phyloP scores from a whole-genome alignment of 2,329 filamentous ascomycete species.

The Colletotrichum tabaci region DNA sequence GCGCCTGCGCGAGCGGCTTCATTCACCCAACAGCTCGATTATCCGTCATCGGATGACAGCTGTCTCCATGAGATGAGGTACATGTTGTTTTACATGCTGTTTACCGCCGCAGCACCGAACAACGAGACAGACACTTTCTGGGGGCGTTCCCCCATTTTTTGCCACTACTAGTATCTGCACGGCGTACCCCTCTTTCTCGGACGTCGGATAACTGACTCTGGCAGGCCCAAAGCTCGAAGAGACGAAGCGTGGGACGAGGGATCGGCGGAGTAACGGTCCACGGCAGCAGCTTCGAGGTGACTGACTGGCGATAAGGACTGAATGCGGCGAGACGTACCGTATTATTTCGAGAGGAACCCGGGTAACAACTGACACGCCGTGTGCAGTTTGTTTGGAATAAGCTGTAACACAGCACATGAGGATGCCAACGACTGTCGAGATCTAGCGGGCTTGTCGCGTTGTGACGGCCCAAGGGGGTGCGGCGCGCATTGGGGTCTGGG shows the following conservation, averaged over 20 bases:
- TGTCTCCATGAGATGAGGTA: not conserved
- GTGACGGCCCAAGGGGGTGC: slow-evolving; percentile 14
- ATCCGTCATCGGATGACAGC: slow-evolving; percentile 3
- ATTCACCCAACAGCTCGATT: not conserved
- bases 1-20: slow-evolving; percentile 3
- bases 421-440: slow-evolving; percentile 19
- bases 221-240: slow-evolving; percentile 29
- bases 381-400: slow-evolving; percentile 28
- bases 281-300: slow-evolving; percentile 17
- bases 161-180: slow-evolving; percentile 14
- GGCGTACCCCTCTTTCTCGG: slow-evolving; percentile 5
- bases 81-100: not conserved
- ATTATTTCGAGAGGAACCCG: slow-evolving; percentile 8
- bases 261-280: slow-evolving; percentile 28
- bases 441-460: slow-evolving; percentile 20
- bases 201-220: slow-evolving; percentile 5
- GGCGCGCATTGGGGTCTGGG: slow-evolving; percentile 3
- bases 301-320: slow-evolving; percentile 14
- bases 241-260: slow-evolving; percentile 21
- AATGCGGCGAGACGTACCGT: slow-evolving; percentile 16
- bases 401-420: slow-evolving; percentile 17
- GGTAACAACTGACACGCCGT: not conserved
- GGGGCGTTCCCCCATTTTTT: not conserved
- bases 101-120: slow-evolving; percentile 12
- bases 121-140: not conserved